Evolutionary conservation across 2,329 filamentous ascomycete species (phyloP).

Genomic region (Diplodia mutila): DNA sequence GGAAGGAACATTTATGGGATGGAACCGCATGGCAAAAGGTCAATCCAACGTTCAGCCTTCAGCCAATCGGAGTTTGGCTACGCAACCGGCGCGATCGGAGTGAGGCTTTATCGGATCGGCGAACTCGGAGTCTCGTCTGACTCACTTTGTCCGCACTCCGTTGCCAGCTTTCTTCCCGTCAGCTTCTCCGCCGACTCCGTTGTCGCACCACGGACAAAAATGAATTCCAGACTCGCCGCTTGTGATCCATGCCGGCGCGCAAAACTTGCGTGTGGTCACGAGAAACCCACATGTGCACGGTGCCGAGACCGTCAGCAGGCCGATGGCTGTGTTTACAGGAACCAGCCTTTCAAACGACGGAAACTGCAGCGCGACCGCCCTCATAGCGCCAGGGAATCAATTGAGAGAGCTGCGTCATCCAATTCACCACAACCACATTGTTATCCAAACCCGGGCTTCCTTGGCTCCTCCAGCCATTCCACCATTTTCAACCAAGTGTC

Average conservation of each 20-base stretch:
- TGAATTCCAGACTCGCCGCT: conserved; percentile 28
- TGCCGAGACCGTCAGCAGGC: conserved; percentile 31
- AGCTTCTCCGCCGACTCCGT: not conserved
- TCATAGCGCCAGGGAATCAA: conserved; percentile 19
- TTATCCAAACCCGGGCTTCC: conserved; percentile 42
- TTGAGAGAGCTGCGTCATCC: not conserved
- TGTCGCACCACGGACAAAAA: not conserved
- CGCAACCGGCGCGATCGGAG: not conserved
- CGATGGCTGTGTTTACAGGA: conserved; percentile 33
- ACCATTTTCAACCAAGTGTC: conserved; percentile 40
- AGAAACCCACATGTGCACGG: conserved; percentile 33
- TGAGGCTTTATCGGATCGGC: not conserved
- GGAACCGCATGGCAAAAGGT: no score
- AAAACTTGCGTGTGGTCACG: conserved; percentile 37
- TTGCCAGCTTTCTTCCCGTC: not conserved
- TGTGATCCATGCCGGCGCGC: conserved; percentile 36
- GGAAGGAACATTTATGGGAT: no score
- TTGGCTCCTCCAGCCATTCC: conserved; percentile 38
- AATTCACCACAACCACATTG: not conserved
- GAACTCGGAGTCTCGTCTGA: no score
- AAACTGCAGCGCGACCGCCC: conserved; percentile 8
- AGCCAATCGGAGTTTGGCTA: no score
- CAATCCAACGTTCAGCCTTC: no score
- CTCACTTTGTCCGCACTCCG: no score
- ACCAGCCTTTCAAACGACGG: conserved; percentile 34